A percentile compares a stretch with the other conserved stretches of the same genome.
phyloP scores from a whole-genome alignment of 345 rosid species.

The Clarkia xantiana region DNA sequence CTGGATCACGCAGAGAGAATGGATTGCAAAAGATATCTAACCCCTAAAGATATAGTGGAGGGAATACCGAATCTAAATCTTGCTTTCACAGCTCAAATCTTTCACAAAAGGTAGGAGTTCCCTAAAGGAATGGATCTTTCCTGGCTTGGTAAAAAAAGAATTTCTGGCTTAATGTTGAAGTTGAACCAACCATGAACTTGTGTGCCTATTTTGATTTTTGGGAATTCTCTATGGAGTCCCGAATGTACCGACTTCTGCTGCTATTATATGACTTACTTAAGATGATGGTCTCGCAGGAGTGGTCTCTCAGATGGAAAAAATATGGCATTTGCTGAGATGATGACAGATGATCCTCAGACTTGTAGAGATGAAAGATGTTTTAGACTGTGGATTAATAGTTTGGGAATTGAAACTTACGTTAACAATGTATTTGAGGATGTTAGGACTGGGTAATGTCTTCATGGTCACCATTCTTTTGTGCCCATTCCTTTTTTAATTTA shows the following conservation, averaged over 20 bases:
- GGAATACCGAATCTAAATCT: conserved; percentile 79
- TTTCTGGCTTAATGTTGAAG: no score
- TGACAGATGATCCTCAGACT: conserved; percentile 69
- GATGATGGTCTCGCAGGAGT: conserved; percentile 40
- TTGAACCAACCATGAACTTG: no score
- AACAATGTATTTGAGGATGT: conserved; percentile 88
- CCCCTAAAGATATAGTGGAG: conserved; percentile 67
- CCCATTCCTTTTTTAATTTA: background rate
- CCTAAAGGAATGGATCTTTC: no score
- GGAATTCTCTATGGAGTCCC: background rate
- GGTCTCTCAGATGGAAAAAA: conserved; percentile 64
- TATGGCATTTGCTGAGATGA: conserved; percentile 79
- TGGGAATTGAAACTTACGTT: conserved; percentile 59
- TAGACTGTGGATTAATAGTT: conserved; percentile 86
- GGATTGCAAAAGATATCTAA: conserved; percentile 73
- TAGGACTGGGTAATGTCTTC: conserved; percentile 54
- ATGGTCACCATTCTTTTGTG: background rate
- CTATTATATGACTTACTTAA: background rate
- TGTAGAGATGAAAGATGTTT: conserved; percentile 87
- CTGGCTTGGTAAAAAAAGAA: no score
- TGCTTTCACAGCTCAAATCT: conserved; percentile 81
- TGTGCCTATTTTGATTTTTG: background rate
- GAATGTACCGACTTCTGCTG: background rate
- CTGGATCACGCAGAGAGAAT: conserved; percentile 76
- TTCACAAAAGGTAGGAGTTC: conserved; percentile 58